Conservation (phyloP, 2,329 filamentous ascomycete genomes). For the Rutstroemia sp. region DNA sequence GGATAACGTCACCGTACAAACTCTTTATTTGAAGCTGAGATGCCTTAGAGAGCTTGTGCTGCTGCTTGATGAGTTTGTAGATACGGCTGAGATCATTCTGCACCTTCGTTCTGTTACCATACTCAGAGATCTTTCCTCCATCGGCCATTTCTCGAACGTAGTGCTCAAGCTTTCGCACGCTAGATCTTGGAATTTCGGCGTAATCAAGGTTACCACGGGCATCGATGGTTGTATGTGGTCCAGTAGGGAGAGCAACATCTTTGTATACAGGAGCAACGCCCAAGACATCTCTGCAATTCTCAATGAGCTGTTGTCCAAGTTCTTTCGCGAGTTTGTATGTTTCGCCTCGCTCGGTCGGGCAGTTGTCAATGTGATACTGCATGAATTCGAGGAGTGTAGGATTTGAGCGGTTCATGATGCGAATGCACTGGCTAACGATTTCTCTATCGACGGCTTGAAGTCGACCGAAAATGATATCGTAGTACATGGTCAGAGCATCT, state of each 20-base stretch:
- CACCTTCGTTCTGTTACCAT: constrained; percentile 96
- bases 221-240: constrained; percentile 87
- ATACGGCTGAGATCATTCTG: constrained; percentile 92
- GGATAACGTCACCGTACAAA: constrained; percentile 88
- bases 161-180: constrained; percentile 93
- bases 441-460: constrained; percentile 91
- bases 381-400: constrained; percentile 95
- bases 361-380: constrained; percentile 99
- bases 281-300: constrained; percentile 94
- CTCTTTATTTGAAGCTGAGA: constrained; percentile 95
- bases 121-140: constrained; percentile 96
- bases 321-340: constrained; percentile 97
- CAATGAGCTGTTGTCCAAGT: constrained; percentile 85
- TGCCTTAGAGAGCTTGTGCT: constrained; percentile 94
- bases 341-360: constrained; percentile 90
- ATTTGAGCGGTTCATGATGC: constrained; percentile 98
- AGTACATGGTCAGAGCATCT: constrained; percentile 97
- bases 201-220: constrained; percentile 88
- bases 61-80: constrained; percentile 97
- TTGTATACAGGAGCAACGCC: constrained; percentile 84
- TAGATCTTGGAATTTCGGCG: constrained; percentile 76
- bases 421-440: constrained; percentile 97
- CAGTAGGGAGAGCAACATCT: constrained; percentile 88
- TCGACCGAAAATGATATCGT: constrained; percentile 95
- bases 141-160: constrained; percentile 99